phyloP scores from a whole-genome alignment of 768 basidiomycete species.

The Boletales sp. region DNA sequence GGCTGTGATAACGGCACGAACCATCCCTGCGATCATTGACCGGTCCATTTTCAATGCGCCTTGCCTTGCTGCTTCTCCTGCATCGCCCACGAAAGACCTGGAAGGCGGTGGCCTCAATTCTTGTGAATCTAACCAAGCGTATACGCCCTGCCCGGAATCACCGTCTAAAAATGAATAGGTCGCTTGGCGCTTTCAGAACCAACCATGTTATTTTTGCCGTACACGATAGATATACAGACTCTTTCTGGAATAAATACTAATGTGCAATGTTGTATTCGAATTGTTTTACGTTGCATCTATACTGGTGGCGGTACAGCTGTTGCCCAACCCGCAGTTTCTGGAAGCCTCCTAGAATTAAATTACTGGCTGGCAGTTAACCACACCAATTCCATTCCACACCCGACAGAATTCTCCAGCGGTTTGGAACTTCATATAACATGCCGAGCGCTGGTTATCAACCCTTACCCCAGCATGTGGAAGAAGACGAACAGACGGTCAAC shows the following conservation, averaged over 20 bases:
- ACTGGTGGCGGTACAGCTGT: slow-evolving; percentile 16
- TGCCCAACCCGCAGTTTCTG: background rate
- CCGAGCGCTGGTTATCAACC: slow-evolving; percentile 46
- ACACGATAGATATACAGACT: too few relatives aligned
- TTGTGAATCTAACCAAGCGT: background rate
- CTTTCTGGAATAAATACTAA: too few relatives aligned
- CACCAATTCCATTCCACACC: slow-evolving; percentile 11
- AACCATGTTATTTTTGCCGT: too few relatives aligned
- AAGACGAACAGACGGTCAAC: slow-evolving; percentile 37
- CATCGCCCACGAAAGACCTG: background rate
- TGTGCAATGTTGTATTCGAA: too few relatives aligned
- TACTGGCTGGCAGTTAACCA: slow-evolving; percentile 8
- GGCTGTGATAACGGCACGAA: slow-evolving; percentile 38
- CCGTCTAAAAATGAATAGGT: background rate
- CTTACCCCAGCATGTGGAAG: slow-evolving; percentile 39
- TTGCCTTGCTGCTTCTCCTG: slow-evolving; percentile 29
- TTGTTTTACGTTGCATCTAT: too few relatives aligned
- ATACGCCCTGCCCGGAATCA: background rate
- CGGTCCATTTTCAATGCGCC: slow-evolving; percentile 48
- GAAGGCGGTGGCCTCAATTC: slow-evolving; percentile 5
- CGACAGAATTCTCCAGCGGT: slow-evolving; percentile 1
- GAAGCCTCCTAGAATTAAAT: slow-evolving; percentile 9
- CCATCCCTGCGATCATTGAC: slow-evolving; percentile 43
- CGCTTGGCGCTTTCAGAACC: too few relatives aligned
- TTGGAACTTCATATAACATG: slow-evolving; percentile 28